Conservation (phyloP, 164 flowering plant species). For the Magnolia sinica region DNA sequence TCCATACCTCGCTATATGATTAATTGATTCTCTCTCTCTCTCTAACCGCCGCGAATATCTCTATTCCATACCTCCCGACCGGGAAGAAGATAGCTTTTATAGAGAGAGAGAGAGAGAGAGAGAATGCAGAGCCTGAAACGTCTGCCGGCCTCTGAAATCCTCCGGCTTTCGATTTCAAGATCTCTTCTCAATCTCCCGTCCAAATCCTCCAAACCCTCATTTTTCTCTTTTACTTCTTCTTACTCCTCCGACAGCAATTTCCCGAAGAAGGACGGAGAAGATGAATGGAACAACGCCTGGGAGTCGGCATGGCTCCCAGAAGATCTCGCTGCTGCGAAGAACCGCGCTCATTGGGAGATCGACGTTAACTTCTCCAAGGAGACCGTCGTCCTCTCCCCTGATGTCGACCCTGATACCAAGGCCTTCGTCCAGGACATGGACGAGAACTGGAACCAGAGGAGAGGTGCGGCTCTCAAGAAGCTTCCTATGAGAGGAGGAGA, state of each 20-base stretch:
- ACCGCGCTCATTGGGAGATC: conserved; percentile 81
- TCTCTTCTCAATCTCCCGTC: not conserved
- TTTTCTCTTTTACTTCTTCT: not conserved
- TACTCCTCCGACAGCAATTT: not conserved
- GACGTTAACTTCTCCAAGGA: conserved; percentile 56
- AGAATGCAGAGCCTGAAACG: conserved; percentile 13
- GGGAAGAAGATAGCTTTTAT: too few relatives aligned
- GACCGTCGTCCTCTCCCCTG: conserved; percentile 23
- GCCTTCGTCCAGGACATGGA: conserved; percentile 92
- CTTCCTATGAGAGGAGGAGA: not conserved
- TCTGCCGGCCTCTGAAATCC: not conserved
- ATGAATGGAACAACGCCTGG: conserved; percentile 96
- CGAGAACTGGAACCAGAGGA: conserved; percentile 85
- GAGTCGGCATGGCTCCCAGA: conserved; percentile 96
- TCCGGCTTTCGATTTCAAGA: not conserved
- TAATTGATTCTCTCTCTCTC: too few relatives aligned
- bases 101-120: not conserved
- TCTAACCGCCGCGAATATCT: too few relatives aligned
- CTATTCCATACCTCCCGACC: too few relatives aligned
- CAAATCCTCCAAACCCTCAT: conserved; percentile 13
- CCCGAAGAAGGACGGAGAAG: conserved; percentile 31
- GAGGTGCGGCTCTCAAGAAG: conserved; percentile 11
- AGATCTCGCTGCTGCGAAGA: conserved; percentile 42
- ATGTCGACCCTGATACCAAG: conserved; percentile 71
- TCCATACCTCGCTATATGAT: too few relatives aligned